A percentile compares a stretch with the other conserved stretches of the same genome.
Conservation (phyloP, 1,139 yeast genomes). For the Nakaseomyces nivariensis region DNA sequence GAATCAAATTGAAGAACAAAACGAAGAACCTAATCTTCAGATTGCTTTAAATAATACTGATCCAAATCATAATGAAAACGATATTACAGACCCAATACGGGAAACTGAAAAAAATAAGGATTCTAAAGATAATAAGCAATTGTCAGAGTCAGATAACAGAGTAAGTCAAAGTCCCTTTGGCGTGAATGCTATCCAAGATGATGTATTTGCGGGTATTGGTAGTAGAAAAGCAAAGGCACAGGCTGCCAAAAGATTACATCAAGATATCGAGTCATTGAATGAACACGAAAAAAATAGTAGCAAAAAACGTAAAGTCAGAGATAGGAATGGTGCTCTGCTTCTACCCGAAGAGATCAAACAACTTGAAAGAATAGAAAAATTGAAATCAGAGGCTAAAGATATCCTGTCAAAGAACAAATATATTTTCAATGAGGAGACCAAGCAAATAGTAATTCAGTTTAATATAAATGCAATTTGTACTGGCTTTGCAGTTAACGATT, state of each 20-base stretch:
- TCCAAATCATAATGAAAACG: no score
- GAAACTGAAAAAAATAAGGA: no score
- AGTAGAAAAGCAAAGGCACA: constrained; percentile 51
- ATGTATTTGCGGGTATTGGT: constrained; percentile 1
- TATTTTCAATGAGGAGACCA: constrained; percentile 1
- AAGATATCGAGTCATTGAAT: constrained; percentile 57
- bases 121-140: neutral
- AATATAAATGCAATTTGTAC: constrained; percentile 44
- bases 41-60: no score
- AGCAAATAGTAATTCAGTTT: constrained; percentile 5
- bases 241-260: constrained; percentile 59
- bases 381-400: constrained; percentile 15
- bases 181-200: neutral
- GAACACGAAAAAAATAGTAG: constrained; percentile 42
- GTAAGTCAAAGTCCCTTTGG: neutral
- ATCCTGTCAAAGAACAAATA: constrained; percentile 8
- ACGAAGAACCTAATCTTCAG: no score
- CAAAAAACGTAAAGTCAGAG: constrained; percentile 19
- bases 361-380: constrained; percentile 21
- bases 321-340: constrained; percentile 11
- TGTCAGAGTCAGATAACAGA: neutral
- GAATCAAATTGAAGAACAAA: no score
- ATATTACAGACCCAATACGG: no score
- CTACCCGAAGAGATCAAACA: constrained; percentile 30
- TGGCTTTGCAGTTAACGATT: constrained; percentile 43